A percentile compares a stretch with the other conserved stretches of the same genome.
These are phyloP conservation scores for Sugiyamaella lignohabitans DNA, from an alignment of 805 yeast genomes.

Conservation along the genomic window DNA sequence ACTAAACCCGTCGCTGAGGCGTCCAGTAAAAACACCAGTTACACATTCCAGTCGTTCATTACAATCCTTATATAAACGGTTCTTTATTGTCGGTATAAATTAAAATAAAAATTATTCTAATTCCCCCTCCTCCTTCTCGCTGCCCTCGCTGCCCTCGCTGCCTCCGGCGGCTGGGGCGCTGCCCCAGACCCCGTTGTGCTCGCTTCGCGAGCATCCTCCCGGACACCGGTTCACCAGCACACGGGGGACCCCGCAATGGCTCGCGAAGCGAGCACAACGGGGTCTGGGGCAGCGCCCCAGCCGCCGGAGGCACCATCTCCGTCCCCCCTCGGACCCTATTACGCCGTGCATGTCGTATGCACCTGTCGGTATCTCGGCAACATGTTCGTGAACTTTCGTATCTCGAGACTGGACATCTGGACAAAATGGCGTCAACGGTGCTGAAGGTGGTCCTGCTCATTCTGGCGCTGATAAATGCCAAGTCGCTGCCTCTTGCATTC, in stretches of 20 bases:
- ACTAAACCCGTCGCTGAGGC: neutral
- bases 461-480: constrained; percentile 42
- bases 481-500: constrained; percentile 64
- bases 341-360: no score
- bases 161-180: no score
- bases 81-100: neutral
- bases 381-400: no score
- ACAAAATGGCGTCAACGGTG: neutral
- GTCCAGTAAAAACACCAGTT: no score
- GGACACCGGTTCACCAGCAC: neutral
- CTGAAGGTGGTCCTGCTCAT: constrained; percentile 16
- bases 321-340: neutral
- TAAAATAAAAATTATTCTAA: neutral
- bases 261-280: neutral
- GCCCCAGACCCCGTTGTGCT: no score
- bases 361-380: no score
- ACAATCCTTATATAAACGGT: neutral
- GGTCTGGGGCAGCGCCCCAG: neutral
- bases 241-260: neutral
- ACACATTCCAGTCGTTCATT: neutral
- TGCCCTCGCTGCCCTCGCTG: no score
- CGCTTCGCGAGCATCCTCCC: neutral
- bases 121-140: neutral
- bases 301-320: neutral
- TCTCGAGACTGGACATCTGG: neutral